Conservation (phyloP, 2,329 filamentous ascomycete species). For the Colletotrichum abscissum region DNA sequence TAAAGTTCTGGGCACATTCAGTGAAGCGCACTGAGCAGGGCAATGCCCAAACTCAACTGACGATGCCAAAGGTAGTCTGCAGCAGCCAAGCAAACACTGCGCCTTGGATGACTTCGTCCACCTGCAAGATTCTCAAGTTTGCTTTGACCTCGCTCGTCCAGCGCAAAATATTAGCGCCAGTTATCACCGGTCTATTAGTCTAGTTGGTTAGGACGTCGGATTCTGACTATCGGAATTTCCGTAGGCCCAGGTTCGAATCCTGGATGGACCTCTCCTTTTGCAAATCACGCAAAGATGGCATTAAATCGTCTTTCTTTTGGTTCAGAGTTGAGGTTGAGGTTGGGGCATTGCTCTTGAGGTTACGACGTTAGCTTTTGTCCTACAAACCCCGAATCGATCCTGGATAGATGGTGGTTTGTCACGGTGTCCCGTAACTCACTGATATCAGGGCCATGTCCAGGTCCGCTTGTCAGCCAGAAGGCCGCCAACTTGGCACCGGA, state of each 20-base stretch:
- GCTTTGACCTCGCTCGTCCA: rapidly evolving
- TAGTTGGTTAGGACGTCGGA: constrained; percentile 36
- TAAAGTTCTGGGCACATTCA: not conserved
- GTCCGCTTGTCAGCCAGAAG: too few species aligned
- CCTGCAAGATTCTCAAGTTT: not conserved
- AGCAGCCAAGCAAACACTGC: not conserved
- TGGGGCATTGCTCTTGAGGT: too few species aligned
- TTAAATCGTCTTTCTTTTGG: not conserved
- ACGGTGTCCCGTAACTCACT: too few species aligned
- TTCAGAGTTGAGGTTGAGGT: not conserved
- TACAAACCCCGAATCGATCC: too few species aligned
- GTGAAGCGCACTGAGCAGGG: not conserved
- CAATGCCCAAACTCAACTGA: not conserved
- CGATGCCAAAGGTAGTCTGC: not conserved
- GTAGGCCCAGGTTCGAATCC: constrained; percentile 36
- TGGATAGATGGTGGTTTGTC: too few species aligned
- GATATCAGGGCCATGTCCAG: too few species aligned
- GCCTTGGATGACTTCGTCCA: not conserved
- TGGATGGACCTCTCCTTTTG: constrained; percentile 34
- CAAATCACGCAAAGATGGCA: too few species aligned
- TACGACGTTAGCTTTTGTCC: too few species aligned
- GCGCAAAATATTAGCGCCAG: not conserved
- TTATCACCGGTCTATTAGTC: constrained; percentile 27
- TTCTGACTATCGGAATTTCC: constrained; percentile 31
- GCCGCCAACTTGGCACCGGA: too few species aligned